Evolutionary conservation across 2,329 filamentous ascomycete species (phyloP), one percentile per base, ranked within the genome.

Genomic region (Fusarium decemcellulare): DNA sequence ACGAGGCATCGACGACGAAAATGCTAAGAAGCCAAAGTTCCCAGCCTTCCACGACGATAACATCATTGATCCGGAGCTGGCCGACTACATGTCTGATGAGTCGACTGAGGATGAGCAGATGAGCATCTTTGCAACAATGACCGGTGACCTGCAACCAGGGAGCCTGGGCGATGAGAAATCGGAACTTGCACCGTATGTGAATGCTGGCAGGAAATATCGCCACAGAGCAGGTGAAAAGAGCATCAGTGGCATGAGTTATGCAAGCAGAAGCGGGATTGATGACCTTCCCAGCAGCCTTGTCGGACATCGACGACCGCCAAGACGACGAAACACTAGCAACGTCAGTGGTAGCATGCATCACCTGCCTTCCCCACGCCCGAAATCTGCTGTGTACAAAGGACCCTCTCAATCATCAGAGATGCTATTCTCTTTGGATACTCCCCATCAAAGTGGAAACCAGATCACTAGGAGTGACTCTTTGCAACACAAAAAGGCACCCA

Each of bases 11-110:
- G 90, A 84, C 10, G 89, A 97, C 55, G 91, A 94, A 62, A 82
- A 86, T 50, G 83, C 86, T 5, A 89, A 87, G 67, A 91, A 90
- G 68, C 83, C 89, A 8, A 89, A 90, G 43, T 86, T 97, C 37
- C 92, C 95, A 15, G 94, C 94, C n/a, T 98, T 99, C 73, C 96
- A 99, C 78, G 94, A 96, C 76, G 96, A 99, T 82, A 98, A 96
- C 76, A 97, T 99, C 72, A 98, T 99, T 72, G 96, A 99, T 77
- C 96, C 96, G 2, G 96, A 99, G 75, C 84, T 99, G 57, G 95
- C 95, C 6, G 93, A 94, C 36, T 99, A 97, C 80, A 92, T 99
- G 86, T 99, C 96, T 8, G 96, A 99, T 77, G 94, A 93, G 50
- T 97, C 95, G 2, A 98, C 94, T 74, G 95, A 93, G 39, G 95